Base-by-base conservation (phyloP, 192 early-diverging fungal genomes). In the Kappamyces sp. region DNA sequence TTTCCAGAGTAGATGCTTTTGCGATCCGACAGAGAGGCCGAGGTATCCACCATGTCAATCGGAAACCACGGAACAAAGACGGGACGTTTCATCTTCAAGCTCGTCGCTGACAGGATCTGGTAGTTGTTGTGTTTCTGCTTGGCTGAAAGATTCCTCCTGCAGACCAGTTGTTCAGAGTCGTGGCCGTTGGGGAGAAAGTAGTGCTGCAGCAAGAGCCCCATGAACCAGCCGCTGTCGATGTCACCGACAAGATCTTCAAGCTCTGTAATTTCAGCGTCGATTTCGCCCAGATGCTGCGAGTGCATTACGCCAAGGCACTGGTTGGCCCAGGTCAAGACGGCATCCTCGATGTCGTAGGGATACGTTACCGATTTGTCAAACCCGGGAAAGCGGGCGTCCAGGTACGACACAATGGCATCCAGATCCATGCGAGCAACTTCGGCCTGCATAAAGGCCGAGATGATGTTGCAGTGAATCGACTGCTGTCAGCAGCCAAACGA, bases 331-430 rank as follows among this genome's bases (percentile, higher is more conserved):
- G 68, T 66, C 6, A 75, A 34, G 3, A 78, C 31, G 3, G 74
- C 74, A 58, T 79, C 77, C 64, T 79, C 73, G 12, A 79, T 41
- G 49, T 79, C 77, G 60, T 75, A 79, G 13, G 77, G 77, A 50
- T 73, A 71, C 33, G 34, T 40, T 41, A 35, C n/a, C 10, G 51
- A 37, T 1, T 32, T 5, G 41, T 64, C 50, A 59, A 65, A 72
- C 3, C 13, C n/a, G 8, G 58, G 38, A 46, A 71, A 71, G 10
- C 40, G 61, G 38, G 63, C 63, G 65, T 48, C 35, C 1, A 74
- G 47, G 38, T 72, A 61, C 5, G 53, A 43, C 31, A 78, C 66
- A 49, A 75, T 44, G 23, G 46, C 44, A 4, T 61, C 68, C 2
- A 71, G 41, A 5, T n/a, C 15, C 8, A 66, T 23, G 4, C 62